Percentiles rank a stretch among this genome's conserved stretches.
Conservation (phyloP, 768 basidiomycete genomes). For the Lentinula boryana region DNA sequence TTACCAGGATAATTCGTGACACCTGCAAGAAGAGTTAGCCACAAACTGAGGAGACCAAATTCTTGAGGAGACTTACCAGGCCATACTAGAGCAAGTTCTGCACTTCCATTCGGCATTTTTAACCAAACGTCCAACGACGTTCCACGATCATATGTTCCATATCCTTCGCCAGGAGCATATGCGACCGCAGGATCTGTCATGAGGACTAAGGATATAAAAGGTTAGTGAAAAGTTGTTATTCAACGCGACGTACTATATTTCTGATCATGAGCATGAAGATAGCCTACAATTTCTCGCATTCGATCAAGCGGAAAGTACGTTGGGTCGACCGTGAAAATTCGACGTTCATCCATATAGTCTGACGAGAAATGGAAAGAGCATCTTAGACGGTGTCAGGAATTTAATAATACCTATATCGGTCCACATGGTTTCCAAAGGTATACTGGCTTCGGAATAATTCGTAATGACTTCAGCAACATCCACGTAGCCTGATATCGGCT, state of each 20-base stretch:
- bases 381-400: neutral
- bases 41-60: neutral
- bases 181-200: slow-evolving; percentile 75
- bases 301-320: slow-evolving; percentile 57
- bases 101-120: slow-evolving; percentile 55
- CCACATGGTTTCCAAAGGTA: slow-evolving; percentile 78
- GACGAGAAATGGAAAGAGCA: neutral
- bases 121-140: slow-evolving; percentile 49
- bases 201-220: slow-evolving; percentile 33
- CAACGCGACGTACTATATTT: slow-evolving; percentile 38
- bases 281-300: slow-evolving; percentile 60
- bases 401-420: slow-evolving; percentile 55
- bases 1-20: slow-evolving; percentile 54
- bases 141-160: slow-evolving; percentile 52
- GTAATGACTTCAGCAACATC: slow-evolving; percentile 58
- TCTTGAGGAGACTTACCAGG: slow-evolving; percentile 36
- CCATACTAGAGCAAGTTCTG: slow-evolving; percentile 57
- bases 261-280: slow-evolving; percentile 56
- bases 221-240: neutral
- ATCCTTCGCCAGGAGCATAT: slow-evolving; percentile 38
- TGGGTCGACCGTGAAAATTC: slow-evolving; percentile 65
- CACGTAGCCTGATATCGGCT: slow-evolving; percentile 39
- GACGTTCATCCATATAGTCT: slow-evolving; percentile 69
- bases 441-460: slow-evolving; percentile 52
- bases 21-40: slow-evolving; percentile 21